Conservation (phyloP, 2,329 filamentous ascomycete species). For the Aureobasidium lini region DNA sequence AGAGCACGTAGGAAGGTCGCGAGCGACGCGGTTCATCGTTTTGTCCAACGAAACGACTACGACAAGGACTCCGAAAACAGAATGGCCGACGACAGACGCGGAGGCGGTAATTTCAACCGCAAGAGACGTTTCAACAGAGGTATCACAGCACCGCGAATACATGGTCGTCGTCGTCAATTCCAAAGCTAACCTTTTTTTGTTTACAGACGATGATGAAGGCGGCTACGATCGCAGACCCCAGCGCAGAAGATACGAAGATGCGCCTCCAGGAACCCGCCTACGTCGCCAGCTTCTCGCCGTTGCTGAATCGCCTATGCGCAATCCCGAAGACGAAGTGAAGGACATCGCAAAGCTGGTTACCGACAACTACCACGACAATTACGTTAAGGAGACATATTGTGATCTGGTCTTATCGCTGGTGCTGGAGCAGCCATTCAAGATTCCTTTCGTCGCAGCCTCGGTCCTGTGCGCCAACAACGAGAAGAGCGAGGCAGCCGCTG, state of each 20-base stretch:
- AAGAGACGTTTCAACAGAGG: slow-evolving; percentile 72
- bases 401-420: slow-evolving; percentile 70
- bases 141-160: slow-evolving; percentile 28
- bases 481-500: slow-evolving; percentile 65
- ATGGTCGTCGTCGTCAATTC: slow-evolving; percentile 19
- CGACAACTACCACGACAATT: slow-evolving; percentile 80
- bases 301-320: slow-evolving; percentile 67
- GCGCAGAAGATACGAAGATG: slow-evolving; percentile 66
- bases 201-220: slow-evolving; percentile 65
- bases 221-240: slow-evolving; percentile 66
- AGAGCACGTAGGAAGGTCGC: neutral
- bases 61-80: neutral
- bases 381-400: slow-evolving; percentile 65
- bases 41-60: neutral
- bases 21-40: neutral
- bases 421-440: slow-evolving; percentile 91
- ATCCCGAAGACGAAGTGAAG: slow-evolving; percentile 70
- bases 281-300: slow-evolving; percentile 72
- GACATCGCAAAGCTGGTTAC: slow-evolving; percentile 68
- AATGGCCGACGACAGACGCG: slow-evolving; percentile 27
- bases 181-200: slow-evolving; percentile 6
- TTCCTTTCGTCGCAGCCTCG: slow-evolving; percentile 84
- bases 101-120: slow-evolving; percentile 49
- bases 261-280: slow-evolving; percentile 55
- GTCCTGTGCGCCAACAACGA: slow-evolving; percentile 71